A percentile compares a stretch with the other conserved stretches of the same genome.
These are phyloP conservation scores for Dothidotthia symphoricarpi DNA, from an alignment of 2,329 filamentous ascomycete species.

Conservation along the genomic window DNA sequence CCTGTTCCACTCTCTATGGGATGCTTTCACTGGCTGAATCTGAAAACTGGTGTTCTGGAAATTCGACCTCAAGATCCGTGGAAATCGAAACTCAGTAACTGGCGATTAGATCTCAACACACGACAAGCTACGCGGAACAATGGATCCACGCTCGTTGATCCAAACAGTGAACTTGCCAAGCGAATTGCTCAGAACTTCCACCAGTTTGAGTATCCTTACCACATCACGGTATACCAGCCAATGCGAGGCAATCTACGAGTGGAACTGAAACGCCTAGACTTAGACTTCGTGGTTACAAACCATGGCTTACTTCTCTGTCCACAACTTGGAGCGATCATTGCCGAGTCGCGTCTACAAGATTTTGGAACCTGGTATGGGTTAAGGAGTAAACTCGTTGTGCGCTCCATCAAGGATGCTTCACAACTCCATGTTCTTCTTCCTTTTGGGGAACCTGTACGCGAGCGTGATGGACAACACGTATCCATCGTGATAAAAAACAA, in stretches of 20 bases:
- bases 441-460: conserved; percentile 40
- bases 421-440: conserved; percentile 46
- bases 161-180: conserved; percentile 45
- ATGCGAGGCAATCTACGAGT: conserved; percentile 38
- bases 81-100: conserved; percentile 41
- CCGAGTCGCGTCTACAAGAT: conserved; percentile 53
- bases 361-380: conserved; percentile 61
- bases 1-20: conserved; percentile 52
- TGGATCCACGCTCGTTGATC: conserved; percentile 48
- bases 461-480: conserved; percentile 44
- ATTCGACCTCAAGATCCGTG: conserved; percentile 51
- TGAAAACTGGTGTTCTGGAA: conserved; percentile 50
- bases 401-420: conserved; percentile 31
- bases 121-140: conserved; percentile 27
- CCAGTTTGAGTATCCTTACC: conserved; percentile 48
- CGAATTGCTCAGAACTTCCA: conserved; percentile 49
- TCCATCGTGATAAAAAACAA: conserved; percentile 39
- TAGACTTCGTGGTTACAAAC: conserved; percentile 54
- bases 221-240: conserved; percentile 53
- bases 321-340: conserved; percentile 55
- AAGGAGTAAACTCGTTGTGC: conserved; percentile 57
- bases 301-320: conserved; percentile 46
- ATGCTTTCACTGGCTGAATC: conserved; percentile 62
- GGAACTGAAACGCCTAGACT: conserved; percentile 54
- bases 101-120: conserved; percentile 20